A percentile compares a stretch with the other conserved stretches of the same genome.
These are phyloP conservation scores for Rosa hybrid DNA, from an alignment of 331 rosid genomes.

Conservation along the genomic window DNA sequence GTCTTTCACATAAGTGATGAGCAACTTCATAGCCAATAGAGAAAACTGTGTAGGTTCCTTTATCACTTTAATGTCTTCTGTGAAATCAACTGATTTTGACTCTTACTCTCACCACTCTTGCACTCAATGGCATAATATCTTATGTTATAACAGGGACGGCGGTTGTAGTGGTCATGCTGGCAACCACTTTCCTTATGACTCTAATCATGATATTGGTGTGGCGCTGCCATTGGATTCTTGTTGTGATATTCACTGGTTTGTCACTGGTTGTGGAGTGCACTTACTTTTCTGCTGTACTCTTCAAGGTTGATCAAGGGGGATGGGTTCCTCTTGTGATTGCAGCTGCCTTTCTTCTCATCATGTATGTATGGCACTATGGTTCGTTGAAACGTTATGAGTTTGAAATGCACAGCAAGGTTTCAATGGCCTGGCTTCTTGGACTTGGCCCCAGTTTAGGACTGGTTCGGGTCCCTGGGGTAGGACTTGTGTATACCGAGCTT, in stretches of 20 bases:
- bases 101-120: not conserved
- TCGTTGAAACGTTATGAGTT: constrained; percentile 87
- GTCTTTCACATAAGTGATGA: not conserved
- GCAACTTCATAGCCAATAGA: not conserved
- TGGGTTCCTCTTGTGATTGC: constrained; percentile 99
- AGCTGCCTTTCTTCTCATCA: constrained; percentile 79
- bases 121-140: constrained; percentile 19
- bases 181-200: constrained; percentile 90
- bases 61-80: not conserved
- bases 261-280: constrained; percentile 83
- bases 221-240: constrained; percentile 99
- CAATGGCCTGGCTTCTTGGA: constrained; percentile 99
- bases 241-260: constrained; percentile 61
- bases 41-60: not conserved
- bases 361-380: constrained; percentile 97
- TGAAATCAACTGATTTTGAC: not conserved
- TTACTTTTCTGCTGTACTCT: constrained; percentile 84
- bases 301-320: constrained; percentile 94
- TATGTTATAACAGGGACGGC: constrained; percentile 79
- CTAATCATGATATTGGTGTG: constrained; percentile 94
- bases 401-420: constrained; percentile 93
- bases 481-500: constrained; percentile 93
- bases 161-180: constrained; percentile 89
- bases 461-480: constrained; percentile 96
- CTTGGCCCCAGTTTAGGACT: constrained; percentile 99